Evolutionary conservation across 148 eudicot genomes (phyloP), one percentile per base, ranked within the genome.

Genomic region (Rhododendron ovatum): DNA sequence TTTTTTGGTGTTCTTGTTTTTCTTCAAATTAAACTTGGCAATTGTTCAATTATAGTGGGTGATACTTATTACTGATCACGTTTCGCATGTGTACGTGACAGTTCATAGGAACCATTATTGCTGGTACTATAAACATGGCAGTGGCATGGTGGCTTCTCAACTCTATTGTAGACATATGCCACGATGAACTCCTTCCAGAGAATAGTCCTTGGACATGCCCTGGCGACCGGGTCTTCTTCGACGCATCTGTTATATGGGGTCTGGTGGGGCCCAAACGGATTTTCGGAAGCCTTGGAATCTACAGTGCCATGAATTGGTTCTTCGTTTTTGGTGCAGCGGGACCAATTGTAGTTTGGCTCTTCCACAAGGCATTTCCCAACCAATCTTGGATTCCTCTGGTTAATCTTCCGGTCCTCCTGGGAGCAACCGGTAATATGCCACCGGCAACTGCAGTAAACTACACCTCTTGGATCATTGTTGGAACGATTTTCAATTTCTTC

Each of bases 141-240:
- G 98, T 97, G 82, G 99, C 98, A 17, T 93, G 93, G 95, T 95
- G 98, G 98, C 89, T 95, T 86, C 93, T 97, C 39, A 87, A 89
- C 89, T 89, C 96, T 14, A 87, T 97, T 55, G 89, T 90, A 53
- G 89, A 95, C 87, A 95, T 97, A 90, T 97, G 99, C 87, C 91
- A 95, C 20, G 94, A 93, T 39, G 90, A 83, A 53, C 92, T 97
- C 57, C 99, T 97, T 84, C 96, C 98, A 84, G 85, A 94, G 5
- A 86, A 94, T 87, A 95, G 98, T 88, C 98, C 99, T 7, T 95
- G 99, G 99, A 97, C 98, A 55, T 97, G 99, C 83, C 99, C 96
- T 13, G 85, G 92, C 48, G 96, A 93, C 73, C 91, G 99, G 26
- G 98, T 97, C 86, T 97, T 97, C 88, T 97, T 94, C 43, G 98